Base-by-base conservation (phyloP, 148 eudicot species). In the Camellia sinensis region DNA sequence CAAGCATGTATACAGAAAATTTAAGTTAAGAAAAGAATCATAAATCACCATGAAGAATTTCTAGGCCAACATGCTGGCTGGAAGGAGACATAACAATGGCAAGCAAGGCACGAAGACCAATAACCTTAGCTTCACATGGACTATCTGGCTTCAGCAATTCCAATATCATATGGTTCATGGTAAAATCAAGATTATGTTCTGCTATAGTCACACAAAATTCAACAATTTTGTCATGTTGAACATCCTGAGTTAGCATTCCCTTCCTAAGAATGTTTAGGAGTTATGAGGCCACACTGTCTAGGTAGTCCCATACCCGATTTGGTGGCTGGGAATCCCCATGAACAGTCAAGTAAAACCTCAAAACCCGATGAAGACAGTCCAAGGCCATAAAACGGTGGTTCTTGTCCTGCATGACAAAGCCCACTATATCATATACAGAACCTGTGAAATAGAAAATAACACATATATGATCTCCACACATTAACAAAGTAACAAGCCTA, bases 71-170 rank as follows among this genome's bases (percentile, higher is more conserved):
- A 80, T 89, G 90, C 78, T 91, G 93, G 85, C 98, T 92, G 69
- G 92, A 87, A 71, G 97, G 94, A 72, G 97, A 93, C 86, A 90
- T 93, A 67, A 92, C 99, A 80, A 96, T 93, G 85, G 93, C 92
- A 85, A 93, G 98, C 89, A 96, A 89, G 79, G 98, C 97, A 76
- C 97, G 97, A n/a, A 96, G 92, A 79, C 99, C 99, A 86, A 96
- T 96, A 77, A 96, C 98, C 85, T 96, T 96, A 62, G 98, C 98
- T 87, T 96, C 99, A 88, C 98, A 90, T 44, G 98, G 93, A 83
- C 95, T 92, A 81, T 96, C 99, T 90, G 91, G 99, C 89, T 86
- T 96, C 71, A 96, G 89, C 82, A 96, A 83, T 81, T 93, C 99
- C 86, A 96, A 85, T 86, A 96, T 88, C 90, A 90, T 88, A 76